Evolutionary conservation across 2,329 filamentous ascomycete species (phyloP), one percentile per base, ranked within the genome.

Genomic region (Fusarium haematococcum): DNA sequence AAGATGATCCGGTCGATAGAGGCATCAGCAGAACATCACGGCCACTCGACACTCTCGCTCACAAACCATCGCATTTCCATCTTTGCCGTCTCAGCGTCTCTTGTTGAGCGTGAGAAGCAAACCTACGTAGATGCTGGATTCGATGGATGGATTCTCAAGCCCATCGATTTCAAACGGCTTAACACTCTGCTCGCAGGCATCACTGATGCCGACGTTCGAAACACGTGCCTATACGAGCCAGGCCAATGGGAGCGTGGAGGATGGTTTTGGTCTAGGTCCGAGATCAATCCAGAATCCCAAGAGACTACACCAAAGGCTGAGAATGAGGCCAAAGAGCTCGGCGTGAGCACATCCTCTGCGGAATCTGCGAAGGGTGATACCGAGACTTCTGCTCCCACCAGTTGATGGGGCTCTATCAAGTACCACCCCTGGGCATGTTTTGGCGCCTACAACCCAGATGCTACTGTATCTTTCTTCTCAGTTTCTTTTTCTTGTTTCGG

Each of bases 131-230:
- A 93, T 52, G 91, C 91, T 8, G 95, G 95, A 0, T 97, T 97
- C 75, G 95, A 97, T 75, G 95, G 93, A 27, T 97, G 95, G 95
- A 95, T 98, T 30, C 85, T 97, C 67, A 97, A 97, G 79, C 95
- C 95, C 0, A 93, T 97, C 52, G 91, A 96, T 69, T 97, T 97
- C 79, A 90, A 91, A 75, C 88, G 94, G 10, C 86, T 97, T 0
- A 90, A 90, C 68, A 87, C 88, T 25, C 85, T 97, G 9, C 87
- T 97, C 65, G 82, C 85, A 1, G 94, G 94, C 1, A 93, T 97
- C 43, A 86, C 90, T 4, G 88, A 94, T 54, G 84, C 88, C 1
- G 83, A 88, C 0, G 83, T 88, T 1, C 88, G 94, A 20, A 82
- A 88, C 20, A 82, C 86, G n/a, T 92, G 90, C 75, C 80, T 95